Base-by-base conservation (phyloP, 2,329 filamentous ascomycete species). In the Neonectria faginata region DNA sequence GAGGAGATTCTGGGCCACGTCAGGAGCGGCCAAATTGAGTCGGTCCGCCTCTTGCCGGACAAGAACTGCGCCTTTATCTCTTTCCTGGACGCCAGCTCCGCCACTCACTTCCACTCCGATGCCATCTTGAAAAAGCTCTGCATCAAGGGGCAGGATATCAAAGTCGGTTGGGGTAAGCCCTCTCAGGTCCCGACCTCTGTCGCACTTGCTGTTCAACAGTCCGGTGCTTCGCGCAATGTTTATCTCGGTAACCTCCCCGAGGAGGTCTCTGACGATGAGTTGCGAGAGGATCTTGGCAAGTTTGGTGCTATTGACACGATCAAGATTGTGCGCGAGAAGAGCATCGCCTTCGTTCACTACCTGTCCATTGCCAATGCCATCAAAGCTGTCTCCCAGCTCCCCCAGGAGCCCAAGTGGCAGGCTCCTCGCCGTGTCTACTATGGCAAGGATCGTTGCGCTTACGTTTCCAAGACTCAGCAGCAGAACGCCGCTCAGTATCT, bases 51-150 rank as follows among this genome's bases (percentile, higher is more conserved):
- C 70, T 86, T 99, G 60, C 93, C 95, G 25, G 96, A 99, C 82
- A 99, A 98, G 92, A 99, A 98, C 86, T 99, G 96, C 77, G 96
- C 96, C 63, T 99, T 99, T 85, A 98, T 99, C 78, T 99, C 96
- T 8, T 99, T 99, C 84, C 86, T 99, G 70, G 96, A 99, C 77
- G 94, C 94, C 74, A 97, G 94, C 83, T 97, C 96, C 31, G 96
- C 96, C 61, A 98, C 95, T 22, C 96, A 99, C 79, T 99, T 99
- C 83, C 96, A 99, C 85, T 99, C 96, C 20, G 96, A 99, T 85
- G 96, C 96, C 72, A 99, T 99, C 82, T 88, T 99, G 87, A 99
- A 99, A 86, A 99, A 98, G 86, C 89, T 99, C 78, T 94, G 94
- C 74, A 97, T 99, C 84, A 94, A 97, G 82, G 95, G 95, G 27